Conservation (phyloP, 257 asterid species). For the Apocynum venetum region DNA sequence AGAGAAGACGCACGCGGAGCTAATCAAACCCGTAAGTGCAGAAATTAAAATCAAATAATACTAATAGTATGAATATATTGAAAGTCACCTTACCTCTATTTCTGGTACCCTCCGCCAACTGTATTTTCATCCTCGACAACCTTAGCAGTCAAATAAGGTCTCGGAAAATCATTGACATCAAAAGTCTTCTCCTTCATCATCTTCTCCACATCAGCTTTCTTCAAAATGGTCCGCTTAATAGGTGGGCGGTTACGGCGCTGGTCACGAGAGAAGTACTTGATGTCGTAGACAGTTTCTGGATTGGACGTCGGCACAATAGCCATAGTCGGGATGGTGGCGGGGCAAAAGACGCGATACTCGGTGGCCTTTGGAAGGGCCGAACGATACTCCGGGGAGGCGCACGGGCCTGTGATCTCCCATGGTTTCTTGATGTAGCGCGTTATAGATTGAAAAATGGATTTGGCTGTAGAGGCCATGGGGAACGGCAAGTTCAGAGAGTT, state of each 20-base stretch:
- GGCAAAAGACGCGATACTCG: slow-evolving; percentile 72
- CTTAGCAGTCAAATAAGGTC: slow-evolving; percentile 59
- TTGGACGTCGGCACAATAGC: slow-evolving; percentile 76
- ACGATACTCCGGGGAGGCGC: slow-evolving; percentile 51
- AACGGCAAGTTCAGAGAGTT: neutral
- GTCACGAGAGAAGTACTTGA: slow-evolving; percentile 84
- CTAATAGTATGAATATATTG: neutral
- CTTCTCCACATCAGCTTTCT: slow-evolving; percentile 75
- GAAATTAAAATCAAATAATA: neutral
- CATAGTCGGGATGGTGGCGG: slow-evolving; percentile 55
- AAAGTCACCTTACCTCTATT: slow-evolving; percentile 33
- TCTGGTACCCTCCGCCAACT: slow-evolving; percentile 76
- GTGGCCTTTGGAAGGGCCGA: slow-evolving; percentile 68
- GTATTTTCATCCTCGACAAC: slow-evolving; percentile 60
- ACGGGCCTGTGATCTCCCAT: slow-evolving; percentile 85
- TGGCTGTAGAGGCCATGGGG: slow-evolving; percentile 57
- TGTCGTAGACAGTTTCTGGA: slow-evolving; percentile 85
- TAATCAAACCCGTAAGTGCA: too few relatives aligned
- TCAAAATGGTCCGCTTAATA: slow-evolving; percentile 60
- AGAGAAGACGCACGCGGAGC: too few relatives aligned
- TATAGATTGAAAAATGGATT: slow-evolving; percentile 69
- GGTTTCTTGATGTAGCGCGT: slow-evolving; percentile 75
- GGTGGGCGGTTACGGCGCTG: slow-evolving; percentile 93
- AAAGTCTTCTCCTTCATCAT: slow-evolving; percentile 68
- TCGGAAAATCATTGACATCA: slow-evolving; percentile 60